phyloP scores from a whole-genome alignment of 108 stramenopile species.

The Epipyxis sp. region DNA sequence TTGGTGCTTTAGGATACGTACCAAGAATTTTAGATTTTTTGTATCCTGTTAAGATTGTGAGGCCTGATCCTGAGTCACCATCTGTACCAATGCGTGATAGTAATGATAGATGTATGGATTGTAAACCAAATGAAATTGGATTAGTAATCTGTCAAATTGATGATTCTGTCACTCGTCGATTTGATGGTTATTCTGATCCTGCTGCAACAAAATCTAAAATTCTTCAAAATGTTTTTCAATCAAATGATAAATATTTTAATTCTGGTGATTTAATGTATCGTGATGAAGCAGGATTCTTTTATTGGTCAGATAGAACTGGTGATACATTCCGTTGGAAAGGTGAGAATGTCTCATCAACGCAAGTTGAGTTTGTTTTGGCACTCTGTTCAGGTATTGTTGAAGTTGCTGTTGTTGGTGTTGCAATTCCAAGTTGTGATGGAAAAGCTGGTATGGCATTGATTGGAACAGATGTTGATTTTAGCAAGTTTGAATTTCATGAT shows the following conservation, averaged over 20 bases:
- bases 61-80: conserved; percentile 38
- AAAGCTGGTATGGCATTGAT: conserved; percentile 52
- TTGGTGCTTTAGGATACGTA: conserved; percentile 54
- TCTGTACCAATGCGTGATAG: conserved; percentile 37
- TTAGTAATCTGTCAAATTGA: conserved; percentile 53
- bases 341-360: conserved; percentile 60
- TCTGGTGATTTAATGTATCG: conserved; percentile 53
- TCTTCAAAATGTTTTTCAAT: conserved; percentile 43
- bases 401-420: conserved; percentile 52
- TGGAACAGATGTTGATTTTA: conserved; percentile 22
- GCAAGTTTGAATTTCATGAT: not conserved
- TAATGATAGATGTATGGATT: conserved; percentile 39
- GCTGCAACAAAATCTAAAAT: conserved; percentile 55
- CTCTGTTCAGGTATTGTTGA: conserved; percentile 43
- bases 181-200: conserved; percentile 56
- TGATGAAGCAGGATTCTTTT: conserved; percentile 51
- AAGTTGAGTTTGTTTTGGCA: conserved; percentile 52
- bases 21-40: conserved; percentile 34
- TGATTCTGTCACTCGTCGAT: conserved; percentile 44
- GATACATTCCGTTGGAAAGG: conserved; percentile 68
- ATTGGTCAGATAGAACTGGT: conserved; percentile 59
- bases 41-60: conserved; percentile 32
- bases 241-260: conserved; percentile 55
- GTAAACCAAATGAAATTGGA: conserved; percentile 47
- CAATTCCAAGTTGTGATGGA: conserved; percentile 43